Evolutionary conservation across 2,329 filamentous ascomycete species (phyloP).

Genomic region (Aspergillus amoenus): DNA sequence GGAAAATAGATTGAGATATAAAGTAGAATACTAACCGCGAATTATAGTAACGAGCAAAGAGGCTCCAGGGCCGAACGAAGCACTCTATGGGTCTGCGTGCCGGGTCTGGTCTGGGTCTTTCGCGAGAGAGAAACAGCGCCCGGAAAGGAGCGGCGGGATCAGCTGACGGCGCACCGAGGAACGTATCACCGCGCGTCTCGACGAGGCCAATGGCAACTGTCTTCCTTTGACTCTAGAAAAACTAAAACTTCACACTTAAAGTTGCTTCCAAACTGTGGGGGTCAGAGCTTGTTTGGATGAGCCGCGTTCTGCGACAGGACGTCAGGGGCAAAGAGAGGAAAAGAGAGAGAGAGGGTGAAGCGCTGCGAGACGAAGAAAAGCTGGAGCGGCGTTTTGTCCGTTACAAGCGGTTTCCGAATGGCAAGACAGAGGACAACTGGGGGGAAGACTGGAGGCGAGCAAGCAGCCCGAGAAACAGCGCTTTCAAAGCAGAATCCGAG

Average conservation of each 20-base stretch:
- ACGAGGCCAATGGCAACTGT: background rate
- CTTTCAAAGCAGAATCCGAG: background rate
- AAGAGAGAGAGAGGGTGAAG: constrained; percentile 12
- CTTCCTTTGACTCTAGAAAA: background rate
- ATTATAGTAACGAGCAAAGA: constrained; percentile 13
- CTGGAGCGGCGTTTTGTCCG: constrained; percentile 17
- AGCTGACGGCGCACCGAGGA: constrained; percentile 21
- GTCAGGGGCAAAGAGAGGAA: constrained; percentile 9
- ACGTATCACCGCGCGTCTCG: constrained; percentile 12
- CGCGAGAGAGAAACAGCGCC: constrained; percentile 13
- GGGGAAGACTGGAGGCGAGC: background rate
- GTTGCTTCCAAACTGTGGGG: background rate
- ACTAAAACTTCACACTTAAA: background rate
- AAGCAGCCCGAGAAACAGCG: constrained; percentile 8
- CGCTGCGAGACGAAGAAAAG: constrained; percentile 14
- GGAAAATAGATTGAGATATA: constrained; percentile 8
- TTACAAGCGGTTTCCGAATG: constrained; percentile 23
- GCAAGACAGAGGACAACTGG: constrained; percentile 2
- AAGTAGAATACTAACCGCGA: constrained; percentile 20
- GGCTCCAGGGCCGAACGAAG: constrained; percentile 19
- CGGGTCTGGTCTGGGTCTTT: constrained; percentile 23
- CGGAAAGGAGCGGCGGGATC: constrained; percentile 23
- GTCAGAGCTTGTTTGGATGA: background rate
- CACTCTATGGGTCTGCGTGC: constrained; percentile 23
- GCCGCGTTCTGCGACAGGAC: constrained; percentile 1